A percentile compares a stretch with the other conserved stretches of the same genome.
These are phyloP conservation scores for Fusarium albosuccineum DNA, from an alignment of 2,329 filamentous ascomycete genomes.

Conservation along the genomic window DNA sequence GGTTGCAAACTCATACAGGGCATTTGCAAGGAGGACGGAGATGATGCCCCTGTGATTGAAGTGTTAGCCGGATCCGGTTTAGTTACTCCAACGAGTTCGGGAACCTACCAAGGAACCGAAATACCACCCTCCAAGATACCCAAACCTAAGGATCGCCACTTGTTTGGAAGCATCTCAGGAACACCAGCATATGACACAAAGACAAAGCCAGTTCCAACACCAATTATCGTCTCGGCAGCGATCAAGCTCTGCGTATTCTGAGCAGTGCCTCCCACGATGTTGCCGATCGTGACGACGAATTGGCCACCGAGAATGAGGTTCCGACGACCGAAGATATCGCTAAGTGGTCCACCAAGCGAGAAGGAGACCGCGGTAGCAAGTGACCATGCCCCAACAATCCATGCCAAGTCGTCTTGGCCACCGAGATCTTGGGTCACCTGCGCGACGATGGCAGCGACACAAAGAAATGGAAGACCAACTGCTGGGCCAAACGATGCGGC, in stretches of 20 bases:
- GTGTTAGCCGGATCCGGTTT: not conserved
- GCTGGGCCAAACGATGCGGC: conserved; percentile 20
- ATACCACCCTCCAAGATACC: conserved; percentile 26
- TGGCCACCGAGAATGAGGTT: conserved; percentile 17
- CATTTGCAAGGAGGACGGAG: conserved; percentile 1
- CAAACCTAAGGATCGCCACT: conserved; percentile 23
- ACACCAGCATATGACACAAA: conserved; percentile 28
- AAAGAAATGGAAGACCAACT: conserved; percentile 10
- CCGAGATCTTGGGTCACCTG: conserved; percentile 21
- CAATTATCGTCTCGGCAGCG: conserved; percentile 11
- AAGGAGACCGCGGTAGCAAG: conserved; percentile 18
- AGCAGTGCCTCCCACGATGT: conserved; percentile 21
- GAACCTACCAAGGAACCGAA: conserved; percentile 12
- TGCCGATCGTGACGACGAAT: conserved; percentile 10
- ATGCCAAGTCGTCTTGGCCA: conserved; percentile 2
- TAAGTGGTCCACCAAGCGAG: conserved; percentile 24
- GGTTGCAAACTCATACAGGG: conserved; percentile 11
- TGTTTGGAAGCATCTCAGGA: conserved; percentile 28
- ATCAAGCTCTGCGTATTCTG: conserved; percentile 10
- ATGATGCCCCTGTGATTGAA: not conserved
- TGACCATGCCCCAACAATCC: conserved; percentile 26
- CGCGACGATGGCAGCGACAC: conserved; percentile 8
- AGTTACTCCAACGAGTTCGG: too few species aligned
- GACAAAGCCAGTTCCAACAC: conserved; percentile 14
- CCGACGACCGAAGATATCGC: conserved; percentile 18